phyloP scores from a whole-genome alignment of 345 rosid species.

The Carallia pectinifolia region DNA sequence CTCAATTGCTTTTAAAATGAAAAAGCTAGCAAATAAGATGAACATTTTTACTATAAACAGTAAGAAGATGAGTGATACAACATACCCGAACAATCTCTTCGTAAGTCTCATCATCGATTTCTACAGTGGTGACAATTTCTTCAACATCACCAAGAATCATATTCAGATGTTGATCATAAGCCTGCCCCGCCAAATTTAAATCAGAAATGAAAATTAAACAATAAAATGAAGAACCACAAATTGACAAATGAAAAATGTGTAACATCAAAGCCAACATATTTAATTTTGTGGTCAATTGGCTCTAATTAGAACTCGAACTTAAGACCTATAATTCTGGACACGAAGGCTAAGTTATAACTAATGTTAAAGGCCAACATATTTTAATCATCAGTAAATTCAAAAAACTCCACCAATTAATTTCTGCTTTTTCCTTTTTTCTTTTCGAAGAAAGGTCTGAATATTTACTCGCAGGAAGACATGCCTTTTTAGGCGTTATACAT shows the following conservation, averaged over 20 bases:
- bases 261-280: not conserved
- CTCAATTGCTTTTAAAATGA: too few species aligned
- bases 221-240: not conserved
- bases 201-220: not conserved
- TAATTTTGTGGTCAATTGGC: not conserved
- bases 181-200: constrained; percentile 45
- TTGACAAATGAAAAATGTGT: not conserved
- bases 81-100: constrained; percentile 98
- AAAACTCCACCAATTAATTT: not conserved
- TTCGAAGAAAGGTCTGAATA: too few species aligned
- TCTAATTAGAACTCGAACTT: too few species aligned
- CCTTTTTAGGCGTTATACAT: too few species aligned
- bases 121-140: constrained; percentile 92
- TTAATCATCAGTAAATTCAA: not conserved
- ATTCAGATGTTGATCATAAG: constrained; percentile 98
- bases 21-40: too few species aligned
- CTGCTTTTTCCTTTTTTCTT: not conserved
- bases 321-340: too few species aligned
- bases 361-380: too few species aligned
- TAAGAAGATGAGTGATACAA: not conserved
- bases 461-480: too few species aligned
- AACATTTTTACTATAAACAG: not conserved
- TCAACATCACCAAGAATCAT: constrained; percentile 99
- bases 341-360: too few species aligned
- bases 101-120: constrained; percentile 96